A percentile compares a stretch with the other conserved stretches of the same genome.
Evolutionary conservation across 257 asterid species (phyloP).

Genomic region (Solanum appendiculatum): DNA sequence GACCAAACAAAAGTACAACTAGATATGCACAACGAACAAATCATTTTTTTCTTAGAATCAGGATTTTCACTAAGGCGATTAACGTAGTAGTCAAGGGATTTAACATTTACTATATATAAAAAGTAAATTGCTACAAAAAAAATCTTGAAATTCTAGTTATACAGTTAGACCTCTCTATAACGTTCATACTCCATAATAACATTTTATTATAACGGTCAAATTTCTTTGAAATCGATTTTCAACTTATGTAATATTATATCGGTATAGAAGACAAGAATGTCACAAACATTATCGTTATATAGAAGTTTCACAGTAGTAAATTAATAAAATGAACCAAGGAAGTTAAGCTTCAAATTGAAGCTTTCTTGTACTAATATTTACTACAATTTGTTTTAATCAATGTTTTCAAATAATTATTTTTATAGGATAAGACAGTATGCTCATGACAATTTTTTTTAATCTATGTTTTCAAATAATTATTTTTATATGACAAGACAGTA

Average conservation of each 20-base stretch:
- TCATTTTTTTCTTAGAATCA: background rate
- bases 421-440: background rate
- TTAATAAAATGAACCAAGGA: background rate
- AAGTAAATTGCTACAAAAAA: background rate
- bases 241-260: background rate
- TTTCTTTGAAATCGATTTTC: background rate
- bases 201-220: accelerated
- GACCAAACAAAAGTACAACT: background rate
- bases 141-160: background rate
- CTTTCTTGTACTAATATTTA: background rate
- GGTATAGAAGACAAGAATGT: background rate
- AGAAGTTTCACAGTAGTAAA: background rate
- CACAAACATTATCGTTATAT: background rate
- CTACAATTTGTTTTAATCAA: background rate
- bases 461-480: background rate
- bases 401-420: background rate
- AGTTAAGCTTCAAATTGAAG: background rate
- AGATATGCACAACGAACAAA: background rate
- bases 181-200: background rate
- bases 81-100: accelerated
- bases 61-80: background rate
- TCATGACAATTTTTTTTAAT: background rate
- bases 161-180: accelerated
- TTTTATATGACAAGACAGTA: background rate
- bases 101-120: background rate